Percentiles rank a stretch among this genome's conserved stretches.
phyloP scores from a whole-genome alignment of 192 early-diverging fungal genomes.

The Mortierella alpina region DNA sequence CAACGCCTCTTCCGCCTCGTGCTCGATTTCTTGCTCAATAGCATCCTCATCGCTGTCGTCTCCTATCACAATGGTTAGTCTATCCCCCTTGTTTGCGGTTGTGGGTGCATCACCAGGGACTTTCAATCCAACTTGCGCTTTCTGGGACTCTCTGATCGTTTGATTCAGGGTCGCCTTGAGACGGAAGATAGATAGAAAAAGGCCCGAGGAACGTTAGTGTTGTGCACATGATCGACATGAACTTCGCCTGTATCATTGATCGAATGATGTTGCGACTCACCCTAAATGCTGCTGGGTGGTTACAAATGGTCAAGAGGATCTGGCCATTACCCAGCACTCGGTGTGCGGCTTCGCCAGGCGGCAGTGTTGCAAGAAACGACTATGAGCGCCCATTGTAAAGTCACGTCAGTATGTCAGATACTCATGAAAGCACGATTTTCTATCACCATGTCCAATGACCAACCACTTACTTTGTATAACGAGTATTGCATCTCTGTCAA shows the following conservation, averaged over 20 bases:
- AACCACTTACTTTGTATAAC: conserved; percentile 62
- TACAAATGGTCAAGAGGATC: conserved; percentile 63
- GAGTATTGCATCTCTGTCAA: conserved; percentile 66
- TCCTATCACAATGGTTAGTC: neutral
- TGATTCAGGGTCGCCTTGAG: no score
- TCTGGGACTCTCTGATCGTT: no score
- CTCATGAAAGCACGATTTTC: no score
- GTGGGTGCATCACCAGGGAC: neutral
- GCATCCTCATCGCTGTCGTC: conserved; percentile 23
- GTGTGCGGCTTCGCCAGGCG: neutral
- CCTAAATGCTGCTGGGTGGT: conserved; percentile 70
- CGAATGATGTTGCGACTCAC: neutral
- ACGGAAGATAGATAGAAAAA: no score
- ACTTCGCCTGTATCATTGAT: neutral
- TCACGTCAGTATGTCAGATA: no score
- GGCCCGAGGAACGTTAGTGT: no score
- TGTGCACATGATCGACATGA: no score
- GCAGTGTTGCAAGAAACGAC: conserved; percentile 14
- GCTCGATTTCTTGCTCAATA: conserved; percentile 12
- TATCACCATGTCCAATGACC: neutral
- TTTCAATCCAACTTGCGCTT: neutral
- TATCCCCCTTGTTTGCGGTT: neutral
- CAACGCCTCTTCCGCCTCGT: neutral
- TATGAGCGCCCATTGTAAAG: neutral
- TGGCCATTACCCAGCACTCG: conserved; percentile 16